Base-by-base conservation (phyloP, 768 basidiomycete species). In the Tylopilus rubrobrunneus region DNA sequence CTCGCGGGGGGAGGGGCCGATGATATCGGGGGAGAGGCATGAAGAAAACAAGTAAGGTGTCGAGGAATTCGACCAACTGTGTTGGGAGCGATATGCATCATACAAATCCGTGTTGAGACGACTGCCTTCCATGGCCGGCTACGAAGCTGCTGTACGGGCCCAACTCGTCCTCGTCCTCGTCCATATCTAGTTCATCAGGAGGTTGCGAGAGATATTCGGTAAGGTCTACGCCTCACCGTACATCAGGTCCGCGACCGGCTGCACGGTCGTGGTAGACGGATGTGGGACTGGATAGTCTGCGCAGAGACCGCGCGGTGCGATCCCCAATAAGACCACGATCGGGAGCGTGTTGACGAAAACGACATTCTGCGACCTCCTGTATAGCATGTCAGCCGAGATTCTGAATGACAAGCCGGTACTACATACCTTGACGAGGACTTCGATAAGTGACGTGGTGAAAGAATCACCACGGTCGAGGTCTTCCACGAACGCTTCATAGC, bases 401-500 rank as follows among this genome's bases (percentile, higher is more conserved):
- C 44, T 15, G 12, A 37, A 47, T 45, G 45, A 34, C 11, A 43
- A 25, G 19, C 1, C 27, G 25, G 29, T n/a, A 9, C 12, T 41
- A 37, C 81, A 67, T 62, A 91, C 89, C 73, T 86, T 87, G 63
- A 91, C 89, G 43, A 92, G 76, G 45, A 87, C 79, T 55, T 91
- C 89, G 53, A 90, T 72, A 47, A 92, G 66, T 0, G 85, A 79
- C 5, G 88, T 80, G 0, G 89, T 90, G 68, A 92, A 91, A 1
- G 87, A 84, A 66, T 92, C 89, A 15, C 88, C 89, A 23, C 78
- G 78, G 64, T 91, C 88, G 46, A 92, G 73, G 28, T 89, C 86
- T 59, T 85, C 80, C 19, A 90, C 85, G 58, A 92, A 90, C 28
- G 78, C 70, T 67, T 90, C 85, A 64, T 87, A 91, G 50, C 75